Conservation (phyloP, 2,329 filamentous ascomycete species). For the Talaromyces verruculosus region DNA sequence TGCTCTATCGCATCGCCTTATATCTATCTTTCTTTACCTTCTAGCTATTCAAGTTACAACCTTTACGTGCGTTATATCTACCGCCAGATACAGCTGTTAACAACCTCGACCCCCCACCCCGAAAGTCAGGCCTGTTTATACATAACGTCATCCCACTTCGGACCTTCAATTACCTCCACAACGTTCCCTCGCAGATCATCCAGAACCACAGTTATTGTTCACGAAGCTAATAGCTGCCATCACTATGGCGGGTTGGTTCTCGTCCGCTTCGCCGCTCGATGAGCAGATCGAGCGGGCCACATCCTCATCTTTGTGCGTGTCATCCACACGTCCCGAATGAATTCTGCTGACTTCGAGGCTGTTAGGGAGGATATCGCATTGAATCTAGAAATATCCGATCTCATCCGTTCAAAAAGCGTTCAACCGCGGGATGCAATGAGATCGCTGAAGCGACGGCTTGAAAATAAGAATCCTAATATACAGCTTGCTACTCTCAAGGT, state of each 20-base stretch:
- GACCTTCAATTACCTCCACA: background rate
- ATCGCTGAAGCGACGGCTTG: slow-evolving; percentile 87
- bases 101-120: background rate
- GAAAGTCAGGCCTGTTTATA: background rate
- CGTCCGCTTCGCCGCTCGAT: slow-evolving; percentile 87
- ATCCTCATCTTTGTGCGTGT: slow-evolving; percentile 79
- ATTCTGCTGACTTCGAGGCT: slow-evolving; percentile 18
- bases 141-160: slow-evolving; percentile 21
- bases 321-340: background rate
- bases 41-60: background rate
- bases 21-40: background rate
- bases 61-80: background rate
- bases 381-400: slow-evolving; percentile 96
- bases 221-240: slow-evolving; percentile 30
- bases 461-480: slow-evolving; percentile 95
- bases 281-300: slow-evolving; percentile 97
- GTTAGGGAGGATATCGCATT: slow-evolving; percentile 89
- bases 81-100: background rate
- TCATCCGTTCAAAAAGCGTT: slow-evolving; percentile 95
- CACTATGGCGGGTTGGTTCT: slow-evolving; percentile 96
- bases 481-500: slow-evolving; percentile 94
- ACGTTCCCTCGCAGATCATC: background rate
- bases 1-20: background rate
- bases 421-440: slow-evolving; percentile 98
- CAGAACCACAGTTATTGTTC: background rate